Percentiles rank a stretch among this genome's conserved stretches.
Conservation (phyloP, 768 basidiomycete genomes). For the Russula ochroleuca region DNA sequence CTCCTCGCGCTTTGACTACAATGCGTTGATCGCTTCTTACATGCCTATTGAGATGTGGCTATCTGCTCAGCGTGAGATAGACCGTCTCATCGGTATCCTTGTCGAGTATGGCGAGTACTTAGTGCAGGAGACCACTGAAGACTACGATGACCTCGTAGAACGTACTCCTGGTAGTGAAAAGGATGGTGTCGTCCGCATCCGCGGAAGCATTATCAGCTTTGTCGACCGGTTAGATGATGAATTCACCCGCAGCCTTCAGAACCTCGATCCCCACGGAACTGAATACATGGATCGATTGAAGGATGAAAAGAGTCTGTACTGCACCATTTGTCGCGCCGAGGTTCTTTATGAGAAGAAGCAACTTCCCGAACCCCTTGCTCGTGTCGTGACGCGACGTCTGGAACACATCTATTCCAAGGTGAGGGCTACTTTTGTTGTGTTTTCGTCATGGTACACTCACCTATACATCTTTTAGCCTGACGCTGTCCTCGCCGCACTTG, state of each 20-base stretch:
- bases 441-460: slow-evolving; percentile 13
- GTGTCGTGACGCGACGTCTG: slow-evolving; percentile 90
- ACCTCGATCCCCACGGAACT: slow-evolving; percentile 98
- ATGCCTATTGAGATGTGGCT: slow-evolving; percentile 95
- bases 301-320: slow-evolving; percentile 92
- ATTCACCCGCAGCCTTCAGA: slow-evolving; percentile 95
- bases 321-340: slow-evolving; percentile 89
- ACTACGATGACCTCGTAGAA: slow-evolving; percentile 89
- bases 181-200: slow-evolving; percentile 74
- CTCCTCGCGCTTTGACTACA: slow-evolving; percentile 96
- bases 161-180: slow-evolving; percentile 69
- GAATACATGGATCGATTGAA: slow-evolving; percentile 97
- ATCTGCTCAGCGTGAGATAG: slow-evolving; percentile 80
- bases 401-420: slow-evolving; percentile 99
- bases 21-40: slow-evolving; percentile 74
- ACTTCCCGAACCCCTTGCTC: slow-evolving; percentile 72
- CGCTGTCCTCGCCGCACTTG: slow-evolving; percentile 85
- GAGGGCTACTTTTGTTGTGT: slow-evolving; percentile 24
- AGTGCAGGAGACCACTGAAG: slow-evolving; percentile 80
- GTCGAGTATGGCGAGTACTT: slow-evolving; percentile 68
- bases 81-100: slow-evolving; percentile 79
- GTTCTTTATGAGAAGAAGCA: slow-evolving; percentile 81
- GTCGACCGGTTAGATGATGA: slow-evolving; percentile 97
- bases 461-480: slow-evolving; percentile 62
- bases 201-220: slow-evolving; percentile 94